Percentiles rank a stretch among this genome's conserved stretches.
Evolutionary conservation across 495 filamentous ascomycete species (phyloP).

Genomic region (Podospora pseudocomata): DNA sequence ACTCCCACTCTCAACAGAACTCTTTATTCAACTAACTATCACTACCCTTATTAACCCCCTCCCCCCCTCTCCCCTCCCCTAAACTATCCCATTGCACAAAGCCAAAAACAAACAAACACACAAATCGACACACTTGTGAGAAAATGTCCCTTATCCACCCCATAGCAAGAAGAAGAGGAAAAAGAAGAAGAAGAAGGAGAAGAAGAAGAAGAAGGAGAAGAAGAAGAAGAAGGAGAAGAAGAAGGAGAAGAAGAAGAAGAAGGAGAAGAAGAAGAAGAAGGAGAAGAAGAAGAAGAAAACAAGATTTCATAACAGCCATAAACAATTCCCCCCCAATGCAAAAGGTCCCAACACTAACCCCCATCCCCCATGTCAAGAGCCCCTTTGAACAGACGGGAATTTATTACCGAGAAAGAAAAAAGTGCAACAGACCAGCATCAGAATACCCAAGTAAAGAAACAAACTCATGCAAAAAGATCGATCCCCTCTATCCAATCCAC

Average conservation of each 20-base stretch:
- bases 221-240: conserved; percentile 1
- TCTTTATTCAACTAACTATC: no score
- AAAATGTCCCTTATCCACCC: neutral
- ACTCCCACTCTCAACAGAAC: no score
- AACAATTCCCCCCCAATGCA: neutral
- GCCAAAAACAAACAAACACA: no score
- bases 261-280: neutral
- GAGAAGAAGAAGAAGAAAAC: conserved; percentile 1
- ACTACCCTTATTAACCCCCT: no score
- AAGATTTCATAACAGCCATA: neutral
- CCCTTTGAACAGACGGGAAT: neutral
- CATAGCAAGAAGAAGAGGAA: neutral
- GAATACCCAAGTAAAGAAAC: neutral
- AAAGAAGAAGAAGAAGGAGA: conserved; percentile 1
- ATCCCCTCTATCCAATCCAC: no score
- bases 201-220: neutral
- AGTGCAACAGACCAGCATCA: neutral
- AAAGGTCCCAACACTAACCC: neutral
- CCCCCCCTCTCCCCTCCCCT: neutral
- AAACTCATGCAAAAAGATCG: no score
- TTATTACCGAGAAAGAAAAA: neutral
- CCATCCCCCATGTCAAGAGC: neutral
- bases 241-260: conserved; percentile 2
- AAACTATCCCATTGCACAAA: no score
- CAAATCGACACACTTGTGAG: no score